Evolutionary conservation across 2,329 filamentous ascomycete genomes (phyloP), one percentile per base, ranked within the genome.

Genomic region (Neopestalotiopsis rosae): DNA sequence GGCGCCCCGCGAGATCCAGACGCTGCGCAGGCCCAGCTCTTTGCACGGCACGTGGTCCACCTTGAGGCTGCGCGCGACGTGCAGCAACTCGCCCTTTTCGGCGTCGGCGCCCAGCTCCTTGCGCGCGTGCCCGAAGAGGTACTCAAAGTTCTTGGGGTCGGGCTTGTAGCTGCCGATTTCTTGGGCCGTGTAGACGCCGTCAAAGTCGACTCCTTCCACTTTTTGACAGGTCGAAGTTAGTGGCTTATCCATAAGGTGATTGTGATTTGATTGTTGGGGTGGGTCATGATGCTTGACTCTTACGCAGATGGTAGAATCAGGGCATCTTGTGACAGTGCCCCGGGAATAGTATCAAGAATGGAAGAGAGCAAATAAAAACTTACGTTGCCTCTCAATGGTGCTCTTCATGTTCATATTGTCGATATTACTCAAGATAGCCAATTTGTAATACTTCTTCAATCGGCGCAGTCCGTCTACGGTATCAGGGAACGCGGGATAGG

Each of bases 101-200:
- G 72, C 72, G 4, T 78, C 74, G 0, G 92, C 76, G 0, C 86
- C 89, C 65, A 91, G 86, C 5, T 88, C 85, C 3, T 78, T 73
- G 74, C 86, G 71, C 20, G 88, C 85, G 42, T 85, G 82, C 14
- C 78, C 76, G 14, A 93, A 81, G 79, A 94, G 81, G 75, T 91
- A 91, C 68, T 87, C 82, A 72, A 94, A 94, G 74, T 93, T 94
- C 34, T 77, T 77, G 49, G 80, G 76, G 70, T 87, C 81, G 0
- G 92, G 92, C 81, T 94, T 94, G 78, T 94, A 94, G 6, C 83
- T 85, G 1, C 92, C 91, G 66, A 94, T 88, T 59, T 92, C 87
- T 79, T 94, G 83, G 1, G 92, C 92, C 2, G 91, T 93, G 78
- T 91, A 89, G 30, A 92, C 82, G 13, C 86, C 85, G 73, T 92